Base-by-base conservation (phyloP, 345 rosid genomes). In the Ailanthus altissimus region DNA sequence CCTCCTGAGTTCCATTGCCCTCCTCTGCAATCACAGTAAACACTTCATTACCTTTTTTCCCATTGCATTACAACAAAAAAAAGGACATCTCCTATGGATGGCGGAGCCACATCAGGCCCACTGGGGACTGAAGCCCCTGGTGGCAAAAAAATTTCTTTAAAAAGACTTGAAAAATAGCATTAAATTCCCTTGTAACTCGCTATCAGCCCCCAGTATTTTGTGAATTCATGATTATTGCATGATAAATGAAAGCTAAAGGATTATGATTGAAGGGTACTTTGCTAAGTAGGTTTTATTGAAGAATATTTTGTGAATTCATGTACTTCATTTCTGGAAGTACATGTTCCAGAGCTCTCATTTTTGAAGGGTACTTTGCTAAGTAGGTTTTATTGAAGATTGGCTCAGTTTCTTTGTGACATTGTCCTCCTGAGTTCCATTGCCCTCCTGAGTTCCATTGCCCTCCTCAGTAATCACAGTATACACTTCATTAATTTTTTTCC, bases 1-100 rank as follows among this genome's bases (percentile, higher is more conserved):
- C 99, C 98, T 81, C 96, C 94, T 6, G 96, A 91, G 81, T 89
- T 93, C 96, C 98, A 95, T 20, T 83, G 98, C 51, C 96, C 98
- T 62, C 98, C 91, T 81, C 97, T 93, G 84, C 68, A 71, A 76
- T 50, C 79, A 69, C 58, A 81, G 72, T 16, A 67, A 74, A 67
- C 49, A 42, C 36, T 71, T 60, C 21, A 77, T 54, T n/a, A 8
- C 43, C 18, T 42, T 26, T 38, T 25, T 67, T 18, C 53, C 40
- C 38, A 36, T 20, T n/a, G 18, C 50, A 51, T 14, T 14, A 28
- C 21, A 47, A 72, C 5, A 46, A 42, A 18, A 51, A 25, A 9
- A 25, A 47, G 16, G 64, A 58, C 2, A n/a, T 23, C 51, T 42
- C 12, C 16, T 59, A 40, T 28, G 50, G 59, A 5, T 32, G 38